Base-by-base conservation (phyloP, 805 yeast genomes). In the Candida morakotiae region DNA sequence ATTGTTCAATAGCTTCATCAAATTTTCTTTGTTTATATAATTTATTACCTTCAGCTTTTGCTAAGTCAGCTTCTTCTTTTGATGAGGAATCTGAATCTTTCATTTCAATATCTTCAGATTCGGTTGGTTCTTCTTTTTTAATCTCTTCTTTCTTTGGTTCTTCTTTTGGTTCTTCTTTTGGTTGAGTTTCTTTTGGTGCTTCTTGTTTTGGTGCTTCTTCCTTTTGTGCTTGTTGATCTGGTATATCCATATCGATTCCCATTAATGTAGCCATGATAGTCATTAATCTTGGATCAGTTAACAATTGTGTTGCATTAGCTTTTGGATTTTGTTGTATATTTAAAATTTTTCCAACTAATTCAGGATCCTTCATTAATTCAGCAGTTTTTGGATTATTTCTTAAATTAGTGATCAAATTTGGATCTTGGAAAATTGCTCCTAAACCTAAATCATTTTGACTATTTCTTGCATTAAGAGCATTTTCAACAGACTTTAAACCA, bases 1-100 rank as follows among this genome's bases (percentile, higher is more conserved):
- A 93, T 44, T 78, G 69, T 40, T 67, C 87, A 57, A 93, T 91
- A 30, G 99, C 98, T 54, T 83, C 95, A 55, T 87, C 96, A 49
- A 93, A 93, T 54, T 88, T 72, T 58, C 83, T 84, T 47, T 81
- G 70, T 64, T 93, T 93, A 74, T 93, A 93, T 32, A 85, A 69
- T 34, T 74, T 69, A 66, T 93, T 93, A 46, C 97, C 99, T 60
- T 81, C 77, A 4, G 84, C 83, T 60, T 93, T 93, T 43, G 75
- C 80, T 11, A 67, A 73, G 45, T 81, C 85, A 23, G 94, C 89
- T 37, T 68, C 65, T 3, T 54, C 64, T 53, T 75, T 76, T 17
- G 56, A 39, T n/a, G 49, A 43, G 3, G 43, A 34, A 30, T 46
- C 51, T 22, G 62, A 55, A 27, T 59, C 68, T 41, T 59, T 57